Evolutionary conservation across 768 basidiomycete genomes (phyloP).

Genomic region (Suillus americanus): DNA sequence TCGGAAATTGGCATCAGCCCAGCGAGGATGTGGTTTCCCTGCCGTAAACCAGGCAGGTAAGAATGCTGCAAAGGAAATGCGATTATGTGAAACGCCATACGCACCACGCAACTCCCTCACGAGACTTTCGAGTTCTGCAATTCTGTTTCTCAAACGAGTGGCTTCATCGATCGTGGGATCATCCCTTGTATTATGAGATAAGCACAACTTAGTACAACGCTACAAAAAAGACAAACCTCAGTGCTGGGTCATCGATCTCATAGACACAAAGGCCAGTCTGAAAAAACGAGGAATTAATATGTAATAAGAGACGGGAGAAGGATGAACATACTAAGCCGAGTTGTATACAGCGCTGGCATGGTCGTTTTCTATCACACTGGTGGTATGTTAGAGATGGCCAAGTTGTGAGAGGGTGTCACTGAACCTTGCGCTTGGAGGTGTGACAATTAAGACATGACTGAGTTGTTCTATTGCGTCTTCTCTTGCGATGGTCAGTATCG

Average conservation of each 20-base stretch:
- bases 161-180: conserved; percentile 87
- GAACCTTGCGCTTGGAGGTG: conserved; percentile 89
- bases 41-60: conserved; percentile 8
- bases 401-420: conserved; percentile 15
- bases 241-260: conserved; percentile 87
- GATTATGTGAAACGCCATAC: conserved; percentile 17
- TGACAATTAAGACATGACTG: conserved; percentile 89
- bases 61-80: conserved; percentile 12
- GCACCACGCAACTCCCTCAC: conserved; percentile 84
- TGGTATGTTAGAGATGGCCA: conserved; percentile 9
- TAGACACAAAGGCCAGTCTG: conserved; percentile 95
- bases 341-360: conserved; percentile 89
- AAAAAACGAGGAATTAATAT: conserved; percentile 8
- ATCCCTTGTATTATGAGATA: conserved; percentile 48
- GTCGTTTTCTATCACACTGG: conserved; percentile 89
- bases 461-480: conserved; percentile 89
- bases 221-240: conserved; percentile 47
- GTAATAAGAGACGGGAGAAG: conserved; percentile 6
- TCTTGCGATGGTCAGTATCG: conserved; percentile 76
- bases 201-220: not conserved
- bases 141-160: conserved; percentile 80
- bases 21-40: conserved; percentile 88
- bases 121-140: conserved; percentile 86
- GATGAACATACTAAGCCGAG: conserved; percentile 68
- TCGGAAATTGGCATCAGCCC: conserved; percentile 78